phyloP scores from a whole-genome alignment of 2,329 filamentous ascomycete species.

The Trichoderma sp. region DNA sequence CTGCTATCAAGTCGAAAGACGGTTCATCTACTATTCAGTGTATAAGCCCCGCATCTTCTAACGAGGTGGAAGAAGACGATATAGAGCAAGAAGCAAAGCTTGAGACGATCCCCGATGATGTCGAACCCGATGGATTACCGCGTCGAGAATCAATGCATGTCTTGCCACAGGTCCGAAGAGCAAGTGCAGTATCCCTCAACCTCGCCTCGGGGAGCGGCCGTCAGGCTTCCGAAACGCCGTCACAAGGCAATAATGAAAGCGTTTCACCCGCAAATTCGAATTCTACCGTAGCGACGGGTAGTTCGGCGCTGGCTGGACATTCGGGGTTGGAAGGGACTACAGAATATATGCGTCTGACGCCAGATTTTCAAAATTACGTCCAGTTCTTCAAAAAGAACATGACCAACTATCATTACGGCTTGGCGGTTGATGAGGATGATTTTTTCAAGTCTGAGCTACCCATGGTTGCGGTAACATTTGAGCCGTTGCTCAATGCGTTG shows the following conservation, averaged over 20 bases:
- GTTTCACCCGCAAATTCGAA: constrained; percentile 56
- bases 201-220: constrained; percentile 42
- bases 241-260: constrained; percentile 52
- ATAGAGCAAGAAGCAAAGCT: constrained; percentile 47
- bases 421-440: constrained; percentile 68
- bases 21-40: constrained; percentile 41
- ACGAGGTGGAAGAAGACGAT: constrained; percentile 53
- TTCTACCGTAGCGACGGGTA: constrained; percentile 42
- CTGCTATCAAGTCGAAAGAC: constrained; percentile 43
- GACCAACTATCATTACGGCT: constrained; percentile 78
- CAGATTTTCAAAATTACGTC: constrained; percentile 76
- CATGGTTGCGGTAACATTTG: constrained; percentile 69
- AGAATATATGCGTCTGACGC: constrained; percentile 61
- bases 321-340: constrained; percentile 30
- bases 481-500: constrained; percentile 81
- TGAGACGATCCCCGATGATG: constrained; percentile 58
- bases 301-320: constrained; percentile 20
- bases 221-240: constrained; percentile 56
- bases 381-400: constrained; percentile 77
- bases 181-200: constrained; percentile 44
- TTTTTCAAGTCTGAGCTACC: constrained; percentile 76
- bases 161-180: constrained; percentile 29
- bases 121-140: constrained; percentile 47
- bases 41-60: constrained; percentile 56
- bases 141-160: constrained; percentile 29